Evolutionary conservation across 2,329 filamentous ascomycete species (phyloP).

Genomic region (Alternaria sp.): DNA sequence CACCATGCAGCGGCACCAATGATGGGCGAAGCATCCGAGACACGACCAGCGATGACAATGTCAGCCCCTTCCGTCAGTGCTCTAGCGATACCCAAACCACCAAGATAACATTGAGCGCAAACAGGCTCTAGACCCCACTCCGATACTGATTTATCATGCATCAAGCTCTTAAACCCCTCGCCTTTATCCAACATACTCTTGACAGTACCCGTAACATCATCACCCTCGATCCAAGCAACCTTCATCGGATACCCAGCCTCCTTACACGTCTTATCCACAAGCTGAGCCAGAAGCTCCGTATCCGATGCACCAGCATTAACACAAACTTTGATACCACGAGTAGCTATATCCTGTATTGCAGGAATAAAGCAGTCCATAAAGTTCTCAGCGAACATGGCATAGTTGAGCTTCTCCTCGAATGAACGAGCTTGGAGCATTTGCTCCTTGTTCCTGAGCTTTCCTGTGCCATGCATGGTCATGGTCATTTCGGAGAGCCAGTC

Average conservation of each 20-base stretch:
- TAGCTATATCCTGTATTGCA: constrained; percentile 41
- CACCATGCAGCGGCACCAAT: constrained; percentile 61
- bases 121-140: constrained; percentile 44
- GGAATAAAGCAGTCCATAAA: constrained; percentile 58
- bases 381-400: constrained; percentile 45
- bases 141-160: constrained; percentile 47
- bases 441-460: constrained; percentile 42
- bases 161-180: constrained; percentile 43
- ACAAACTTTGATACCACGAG: constrained; percentile 38
- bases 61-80: constrained; percentile 36
- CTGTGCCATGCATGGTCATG: constrained; percentile 39
- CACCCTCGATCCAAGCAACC: constrained; percentile 54
- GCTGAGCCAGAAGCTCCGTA: constrained; percentile 33
- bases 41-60: constrained; percentile 41
- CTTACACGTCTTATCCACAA: constrained; percentile 35
- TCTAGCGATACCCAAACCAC: constrained; percentile 29
- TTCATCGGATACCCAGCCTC: constrained; percentile 35
- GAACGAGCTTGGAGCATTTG: constrained; percentile 50
- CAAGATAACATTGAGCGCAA: constrained; percentile 22
- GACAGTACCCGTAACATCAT: constrained; percentile 46
- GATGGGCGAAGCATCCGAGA: constrained; percentile 44
- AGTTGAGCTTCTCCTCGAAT: constrained; percentile 47
- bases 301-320: constrained; percentile 43
- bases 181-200: constrained; percentile 49
- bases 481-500: constrained; percentile 43